phyloP scores from a whole-genome alignment of 768 basidiomycete species.

The Albatrellus ellisii region DNA sequence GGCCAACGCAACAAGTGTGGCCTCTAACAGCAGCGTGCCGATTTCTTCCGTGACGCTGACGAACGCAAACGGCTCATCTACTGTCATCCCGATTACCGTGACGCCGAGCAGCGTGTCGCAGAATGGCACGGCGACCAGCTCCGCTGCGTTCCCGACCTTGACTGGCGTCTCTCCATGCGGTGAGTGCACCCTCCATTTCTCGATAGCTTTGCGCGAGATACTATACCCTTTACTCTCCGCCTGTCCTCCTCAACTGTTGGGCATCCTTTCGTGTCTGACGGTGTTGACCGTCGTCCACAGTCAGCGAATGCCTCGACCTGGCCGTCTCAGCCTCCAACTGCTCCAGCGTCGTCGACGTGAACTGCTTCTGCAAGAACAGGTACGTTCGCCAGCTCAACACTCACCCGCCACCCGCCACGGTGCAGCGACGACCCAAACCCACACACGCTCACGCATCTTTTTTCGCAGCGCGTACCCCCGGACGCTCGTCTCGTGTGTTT shows the following conservation, averaged over 20 bases:
- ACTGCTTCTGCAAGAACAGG: conserved; percentile 34
- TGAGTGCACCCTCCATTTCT: background rate
- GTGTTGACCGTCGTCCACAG: conserved; percentile 17
- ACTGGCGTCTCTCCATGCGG: conserved; percentile 7
- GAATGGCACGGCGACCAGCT: conserved; percentile 1
- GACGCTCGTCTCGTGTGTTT: conserved; percentile 26
- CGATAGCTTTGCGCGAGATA: background rate
- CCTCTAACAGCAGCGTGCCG: conserved; percentile 2
- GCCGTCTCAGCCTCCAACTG: conserved; percentile 29
- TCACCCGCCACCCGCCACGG: background rate
- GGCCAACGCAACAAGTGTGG: background rate
- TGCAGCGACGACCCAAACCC: background rate
- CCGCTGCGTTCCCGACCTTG: conserved; percentile 7
- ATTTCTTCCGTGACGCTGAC: conserved; percentile 10
- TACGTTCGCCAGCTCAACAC: conserved; percentile 12
- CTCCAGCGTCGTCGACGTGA: conserved; percentile 30
- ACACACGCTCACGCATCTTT: background rate
- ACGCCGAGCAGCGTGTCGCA: background rate
- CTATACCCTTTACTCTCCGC: background rate
- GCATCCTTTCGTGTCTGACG: too few species aligned
- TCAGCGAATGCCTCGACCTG: conserved; percentile 29
- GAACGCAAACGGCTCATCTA: conserved; percentile 8
- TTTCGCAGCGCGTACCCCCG: conserved; percentile 22
- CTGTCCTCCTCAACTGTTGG: too few species aligned
- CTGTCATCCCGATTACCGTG: conserved; percentile 12